These are phyloP conservation scores for Chytriomyces confervae DNA, from an alignment of 192 early-diverging fungal species.

Conservation along the genomic window DNA sequence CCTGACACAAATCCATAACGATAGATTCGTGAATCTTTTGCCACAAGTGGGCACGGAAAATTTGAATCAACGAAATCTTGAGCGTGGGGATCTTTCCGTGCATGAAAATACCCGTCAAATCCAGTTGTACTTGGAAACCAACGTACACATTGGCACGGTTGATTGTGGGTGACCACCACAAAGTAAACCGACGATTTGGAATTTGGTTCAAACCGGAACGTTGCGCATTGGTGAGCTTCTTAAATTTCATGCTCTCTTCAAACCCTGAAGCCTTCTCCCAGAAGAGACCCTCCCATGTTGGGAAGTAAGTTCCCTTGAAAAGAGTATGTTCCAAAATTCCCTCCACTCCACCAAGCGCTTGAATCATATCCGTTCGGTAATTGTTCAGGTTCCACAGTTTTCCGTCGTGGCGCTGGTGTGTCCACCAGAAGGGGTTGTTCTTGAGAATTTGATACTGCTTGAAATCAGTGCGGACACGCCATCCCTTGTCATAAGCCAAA, in stretches of 20 bases:
- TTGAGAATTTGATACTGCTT: conserved; percentile 97
- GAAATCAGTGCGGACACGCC: conserved; percentile 95
- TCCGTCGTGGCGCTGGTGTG: conserved; percentile 82
- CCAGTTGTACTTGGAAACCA: conserved; percentile 99
- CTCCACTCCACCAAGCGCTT: conserved; percentile 97
- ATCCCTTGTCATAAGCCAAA: conserved; percentile 98
- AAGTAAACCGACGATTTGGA: conserved; percentile 98
- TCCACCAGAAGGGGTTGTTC: conserved; percentile 98
- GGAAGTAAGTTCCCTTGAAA: conserved; percentile 98
- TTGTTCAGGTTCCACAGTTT: conserved; percentile 95
- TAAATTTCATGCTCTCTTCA: conserved; percentile 66
- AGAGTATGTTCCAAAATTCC: conserved; percentile 98
- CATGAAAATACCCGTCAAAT: conserved; percentile 99
- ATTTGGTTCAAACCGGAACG: conserved; percentile 98
- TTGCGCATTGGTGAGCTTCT: conserved; percentile 98
- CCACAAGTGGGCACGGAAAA: conserved; percentile 99
- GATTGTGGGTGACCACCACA: conserved; percentile 99
- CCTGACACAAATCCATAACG: conserved; percentile 80
- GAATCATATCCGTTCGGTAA: conserved; percentile 99
- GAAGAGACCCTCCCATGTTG: conserved; percentile 98
- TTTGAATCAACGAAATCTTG: conserved; percentile 98
- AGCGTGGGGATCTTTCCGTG: conserved; percentile 99
- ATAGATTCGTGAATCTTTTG: conserved; percentile 94
- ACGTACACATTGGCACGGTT: conserved; percentile 99
- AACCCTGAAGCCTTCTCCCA: conserved; percentile 61